Evolutionary conservation across 148 eudicot genomes (phyloP).

Genomic region (Fagopyrum tataricum): DNA sequence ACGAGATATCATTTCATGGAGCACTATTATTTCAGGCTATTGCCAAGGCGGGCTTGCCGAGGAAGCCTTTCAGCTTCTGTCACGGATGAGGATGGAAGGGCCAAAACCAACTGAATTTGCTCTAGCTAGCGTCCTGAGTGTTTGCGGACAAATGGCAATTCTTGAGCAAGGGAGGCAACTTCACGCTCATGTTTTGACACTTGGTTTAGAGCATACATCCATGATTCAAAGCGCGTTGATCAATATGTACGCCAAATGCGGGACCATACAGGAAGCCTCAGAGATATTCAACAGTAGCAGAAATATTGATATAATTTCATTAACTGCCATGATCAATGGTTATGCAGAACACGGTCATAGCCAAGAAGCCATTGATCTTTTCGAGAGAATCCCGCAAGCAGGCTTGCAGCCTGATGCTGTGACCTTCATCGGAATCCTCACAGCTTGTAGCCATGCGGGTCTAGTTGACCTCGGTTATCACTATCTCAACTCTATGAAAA

Average conservation of each 20-base stretch:
- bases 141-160: conserved; percentile 65
- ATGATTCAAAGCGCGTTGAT: conserved; percentile 63
- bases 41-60: conserved; percentile 69
- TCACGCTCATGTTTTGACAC: conserved; percentile 56
- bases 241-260: conserved; percentile 87
- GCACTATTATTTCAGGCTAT: conserved; percentile 69
- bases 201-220: conserved; percentile 55
- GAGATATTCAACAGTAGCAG: conserved; percentile 29
- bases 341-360: conserved; percentile 82
- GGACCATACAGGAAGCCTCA: conserved; percentile 62
- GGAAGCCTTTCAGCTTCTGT: conserved; percentile 57
- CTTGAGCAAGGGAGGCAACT: conserved; percentile 84
- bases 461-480: conserved; percentile 60
- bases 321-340: conserved; percentile 95
- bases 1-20: conserved; percentile 78
- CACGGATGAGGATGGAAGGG: conserved; percentile 74
- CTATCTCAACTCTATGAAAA: conserved; percentile 52
- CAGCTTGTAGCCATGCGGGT: conserved; percentile 89
- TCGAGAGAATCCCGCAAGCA: conserved; percentile 40
- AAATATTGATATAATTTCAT: conserved; percentile 56
- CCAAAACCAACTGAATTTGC: conserved; percentile 72
- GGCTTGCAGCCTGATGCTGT: conserved; percentile 76
- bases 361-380: conserved; percentile 62
- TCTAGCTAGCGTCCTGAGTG: conserved; percentile 63
- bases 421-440: conserved; percentile 80